phyloP scores from a whole-genome alignment of 768 basidiomycete genomes.

The Daedaleopsis sinensis region DNA sequence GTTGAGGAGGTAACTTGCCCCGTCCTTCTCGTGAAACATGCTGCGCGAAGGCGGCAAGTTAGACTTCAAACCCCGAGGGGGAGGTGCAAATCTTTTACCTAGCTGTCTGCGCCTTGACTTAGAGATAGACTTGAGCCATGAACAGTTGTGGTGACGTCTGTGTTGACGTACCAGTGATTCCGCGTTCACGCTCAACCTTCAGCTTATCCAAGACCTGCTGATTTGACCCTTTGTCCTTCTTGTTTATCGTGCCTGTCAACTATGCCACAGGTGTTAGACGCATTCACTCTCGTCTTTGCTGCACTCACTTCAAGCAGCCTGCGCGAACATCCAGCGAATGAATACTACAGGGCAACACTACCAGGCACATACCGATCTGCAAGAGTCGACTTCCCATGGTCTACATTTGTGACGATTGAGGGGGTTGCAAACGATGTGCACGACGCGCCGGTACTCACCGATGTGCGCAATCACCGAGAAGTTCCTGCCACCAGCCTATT shows the following conservation, averaged over 20 bases:
- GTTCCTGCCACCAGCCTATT: slow-evolving; percentile 51
- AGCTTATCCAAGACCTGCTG: slow-evolving; percentile 90
- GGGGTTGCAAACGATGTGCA: neutral
- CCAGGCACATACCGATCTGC: slow-evolving; percentile 69
- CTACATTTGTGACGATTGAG: slow-evolving; percentile 37
- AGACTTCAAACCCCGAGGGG: slow-evolving; percentile 2
- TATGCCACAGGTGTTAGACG: slow-evolving; percentile 33
- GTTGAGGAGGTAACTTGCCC: slow-evolving; percentile 76
- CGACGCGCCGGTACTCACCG: slow-evolving; percentile 43
- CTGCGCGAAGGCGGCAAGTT: slow-evolving; percentile 38
- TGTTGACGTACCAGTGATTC: slow-evolving; percentile 75
- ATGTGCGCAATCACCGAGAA: slow-evolving; percentile 98
- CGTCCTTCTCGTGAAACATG: slow-evolving; percentile 73
- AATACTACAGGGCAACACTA: slow-evolving; percentile 1
- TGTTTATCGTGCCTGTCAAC: slow-evolving; percentile 86
- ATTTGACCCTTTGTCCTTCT: slow-evolving; percentile 65
- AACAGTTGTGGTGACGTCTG: slow-evolving; percentile 17
- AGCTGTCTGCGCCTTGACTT: slow-evolving; percentile 95
- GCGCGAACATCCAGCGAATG: neutral
- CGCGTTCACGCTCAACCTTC: slow-evolving; percentile 95
- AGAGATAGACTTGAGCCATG: neutral
- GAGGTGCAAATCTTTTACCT: slow-evolving; percentile 47
- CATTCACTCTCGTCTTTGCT: neutral
- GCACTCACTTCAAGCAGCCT: slow-evolving; percentile 73
- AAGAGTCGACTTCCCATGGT: slow-evolving; percentile 95